phyloP scores from a whole-genome alignment of 768 basidiomycete species.

The Mycena rebaudengoi region DNA sequence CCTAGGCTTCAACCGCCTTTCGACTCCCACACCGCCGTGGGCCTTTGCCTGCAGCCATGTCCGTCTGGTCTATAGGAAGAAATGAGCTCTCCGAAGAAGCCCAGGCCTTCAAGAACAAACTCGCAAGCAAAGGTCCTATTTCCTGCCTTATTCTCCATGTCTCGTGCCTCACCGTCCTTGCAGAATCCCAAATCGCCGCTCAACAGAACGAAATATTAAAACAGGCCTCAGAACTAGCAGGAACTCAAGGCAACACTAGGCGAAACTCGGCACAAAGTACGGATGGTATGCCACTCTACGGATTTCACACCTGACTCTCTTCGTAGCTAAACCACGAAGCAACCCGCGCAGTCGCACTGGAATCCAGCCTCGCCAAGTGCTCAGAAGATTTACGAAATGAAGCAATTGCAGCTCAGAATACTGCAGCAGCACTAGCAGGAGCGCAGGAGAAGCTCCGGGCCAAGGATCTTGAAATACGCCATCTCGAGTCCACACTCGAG shows the following conservation, averaged over 20 bases:
- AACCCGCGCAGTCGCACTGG: conserved; percentile 62
- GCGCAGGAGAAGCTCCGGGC: conserved; percentile 61
- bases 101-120: conserved; percentile 54
- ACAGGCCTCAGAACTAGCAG: conserved; percentile 52
- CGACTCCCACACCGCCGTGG: neutral
- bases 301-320: conserved; percentile 9
- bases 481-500: conserved; percentile 66
- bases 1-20: neutral
- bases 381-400: conserved; percentile 68
- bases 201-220: conserved; percentile 53
- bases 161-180: conserved; percentile 12
- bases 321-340: conserved; percentile 65
- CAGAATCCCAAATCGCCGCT: conserved; percentile 59
- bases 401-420: conserved; percentile 59
- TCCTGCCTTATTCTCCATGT: conserved; percentile 9
- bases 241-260: conserved; percentile 51
- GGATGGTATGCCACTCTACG: conserved; percentile 13
- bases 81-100: conserved; percentile 58
- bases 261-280: conserved; percentile 57
- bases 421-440: conserved; percentile 54
- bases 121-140: conserved; percentile 56
- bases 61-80: conserved; percentile 53
- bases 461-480: conserved; percentile 57
- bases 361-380: conserved; percentile 55
- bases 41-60: conserved; percentile 54